Evolutionary conservation across 2,329 filamentous ascomycete genomes (phyloP).

Genomic region (Aspergillus candidus): DNA sequence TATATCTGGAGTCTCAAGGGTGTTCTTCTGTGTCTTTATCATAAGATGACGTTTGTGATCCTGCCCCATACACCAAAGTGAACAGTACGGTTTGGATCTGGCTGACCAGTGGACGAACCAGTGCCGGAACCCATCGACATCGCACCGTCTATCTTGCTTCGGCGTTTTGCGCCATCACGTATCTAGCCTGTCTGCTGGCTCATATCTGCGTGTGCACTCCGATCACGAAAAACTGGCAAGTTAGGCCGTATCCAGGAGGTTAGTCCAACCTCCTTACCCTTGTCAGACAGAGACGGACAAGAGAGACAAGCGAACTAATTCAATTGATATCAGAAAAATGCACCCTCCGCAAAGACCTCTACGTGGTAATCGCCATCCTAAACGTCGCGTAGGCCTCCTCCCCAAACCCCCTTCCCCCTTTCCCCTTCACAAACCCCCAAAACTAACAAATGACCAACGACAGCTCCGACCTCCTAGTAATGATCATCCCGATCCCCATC

Average conservation of each 20-base stretch:
- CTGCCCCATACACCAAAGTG: no score
- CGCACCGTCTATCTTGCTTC: slow-evolving; percentile 14
- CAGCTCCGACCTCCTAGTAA: slow-evolving; percentile 16
- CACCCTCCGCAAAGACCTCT: slow-evolving; percentile 12
- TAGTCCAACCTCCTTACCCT: neutral
- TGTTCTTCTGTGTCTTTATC: slow-evolving; percentile 28
- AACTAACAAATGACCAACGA: neutral
- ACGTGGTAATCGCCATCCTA: slow-evolving; percentile 14
- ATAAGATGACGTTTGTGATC: slow-evolving; percentile 21
- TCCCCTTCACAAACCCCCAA: neutral
- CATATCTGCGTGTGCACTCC: slow-evolving; percentile 27
- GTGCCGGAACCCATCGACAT: no score
- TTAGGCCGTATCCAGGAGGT: slow-evolving; percentile 26
- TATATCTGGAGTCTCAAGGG: slow-evolving; percentile 30
- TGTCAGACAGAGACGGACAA: neutral
- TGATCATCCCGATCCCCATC: slow-evolving; percentile 15
- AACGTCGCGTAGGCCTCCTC: slow-evolving; percentile 11
- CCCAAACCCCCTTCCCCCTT: neutral
- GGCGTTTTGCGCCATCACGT: slow-evolving; percentile 20
- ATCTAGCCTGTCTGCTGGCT: slow-evolving; percentile 23
- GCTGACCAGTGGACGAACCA: no score
- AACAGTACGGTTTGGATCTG: no score
- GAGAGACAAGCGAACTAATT: neutral
- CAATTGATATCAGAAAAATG: slow-evolving; percentile 10
- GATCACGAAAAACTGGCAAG: slow-evolving; percentile 25